A percentile compares a stretch with the other conserved stretches of the same genome.
These are phyloP conservation scores for Sarocladiaceae sp. DNA, from an alignment of 2,329 filamentous ascomycete genomes.

Conservation along the genomic window DNA sequence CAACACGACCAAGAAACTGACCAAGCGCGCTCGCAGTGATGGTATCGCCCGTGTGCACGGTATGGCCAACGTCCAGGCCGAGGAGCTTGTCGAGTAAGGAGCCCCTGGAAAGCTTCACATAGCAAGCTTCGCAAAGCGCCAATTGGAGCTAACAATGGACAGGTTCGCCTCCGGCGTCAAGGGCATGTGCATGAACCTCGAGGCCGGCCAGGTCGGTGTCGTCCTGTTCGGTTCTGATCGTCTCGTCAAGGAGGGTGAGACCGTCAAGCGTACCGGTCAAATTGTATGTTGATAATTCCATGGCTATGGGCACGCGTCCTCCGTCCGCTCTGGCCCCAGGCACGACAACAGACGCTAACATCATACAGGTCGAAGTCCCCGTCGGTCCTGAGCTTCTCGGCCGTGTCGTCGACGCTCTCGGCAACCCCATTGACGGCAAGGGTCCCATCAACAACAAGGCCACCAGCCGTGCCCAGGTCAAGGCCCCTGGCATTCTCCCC, in stretches of 20 bases:
- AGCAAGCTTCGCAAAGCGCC: background rate
- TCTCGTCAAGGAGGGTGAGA: constrained; percentile 99
- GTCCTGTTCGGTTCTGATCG: constrained; percentile 99
- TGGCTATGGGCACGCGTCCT: constrained; percentile 5
- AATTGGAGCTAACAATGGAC: constrained; percentile 1
- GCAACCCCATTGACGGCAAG: constrained; percentile 99
- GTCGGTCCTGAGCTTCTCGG: constrained; percentile 91
- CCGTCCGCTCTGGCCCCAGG: too few species aligned
- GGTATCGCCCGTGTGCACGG: constrained; percentile 99
- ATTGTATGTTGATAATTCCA: constrained; percentile 66
- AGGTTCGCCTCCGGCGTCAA: constrained; percentile 99
- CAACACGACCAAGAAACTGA: constrained; percentile 20
- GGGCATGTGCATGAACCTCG: constrained; percentile 99
- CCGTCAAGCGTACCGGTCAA: constrained; percentile 98
- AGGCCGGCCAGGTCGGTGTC: constrained; percentile 99
- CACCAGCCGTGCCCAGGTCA: constrained; percentile 95
- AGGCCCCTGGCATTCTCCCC: constrained; percentile 97
- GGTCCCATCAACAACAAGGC: constrained; percentile 89
- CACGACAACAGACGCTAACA: too few species aligned
- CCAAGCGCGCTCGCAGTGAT: constrained; percentile 62
- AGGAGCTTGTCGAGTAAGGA: constrained; percentile 95
- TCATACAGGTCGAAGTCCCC: constrained; percentile 83
- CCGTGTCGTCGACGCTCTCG: constrained; percentile 96
- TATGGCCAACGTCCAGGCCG: constrained; percentile 99
- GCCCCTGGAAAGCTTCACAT: too few species aligned